Percentiles rank a stretch among this genome's conserved stretches.
Evolutionary conservation across 176 grass and related monocot species (phyloP).

Genomic region (Carex scoparia): DNA sequence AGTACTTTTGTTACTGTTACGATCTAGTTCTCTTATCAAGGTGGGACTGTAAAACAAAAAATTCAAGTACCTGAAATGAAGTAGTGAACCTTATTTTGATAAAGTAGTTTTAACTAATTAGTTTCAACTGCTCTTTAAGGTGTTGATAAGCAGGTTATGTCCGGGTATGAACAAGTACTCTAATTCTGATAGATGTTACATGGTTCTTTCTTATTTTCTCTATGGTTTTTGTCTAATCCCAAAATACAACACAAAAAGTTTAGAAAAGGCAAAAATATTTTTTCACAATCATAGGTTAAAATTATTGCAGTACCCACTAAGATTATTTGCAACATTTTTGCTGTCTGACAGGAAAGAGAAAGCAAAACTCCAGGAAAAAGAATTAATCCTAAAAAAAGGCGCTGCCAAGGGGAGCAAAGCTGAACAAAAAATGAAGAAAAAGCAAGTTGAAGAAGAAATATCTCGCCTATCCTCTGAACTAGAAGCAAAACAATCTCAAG

Average conservation of each 20-base stretch:
- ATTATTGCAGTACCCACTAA: background rate
- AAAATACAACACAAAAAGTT: background rate
- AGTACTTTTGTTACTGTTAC: background rate
- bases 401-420: conserved; percentile 97
- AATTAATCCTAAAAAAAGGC: conserved; percentile 77
- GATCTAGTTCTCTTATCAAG: background rate
- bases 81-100: background rate
- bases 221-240: conserved; percentile 8
- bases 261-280: background rate
- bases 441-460: conserved; percentile 89
- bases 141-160: background rate
- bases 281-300: conserved; percentile 4
- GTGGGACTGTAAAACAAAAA: background rate
- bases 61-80: background rate
- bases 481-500: conserved; percentile 60
- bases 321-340: background rate
- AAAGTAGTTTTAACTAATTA: background rate
- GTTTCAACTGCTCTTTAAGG: background rate
- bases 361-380: conserved; percentile 79
- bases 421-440: conserved; percentile 96
- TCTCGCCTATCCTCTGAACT: conserved; percentile 50
- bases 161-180: background rate
- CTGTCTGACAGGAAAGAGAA: conserved; percentile 66
- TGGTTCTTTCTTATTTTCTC: conserved; percentile 24
- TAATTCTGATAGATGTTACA: background rate